Base-by-base conservation (phyloP, 2,329 filamentous ascomycete species). In the Ascochyta clinopodiicola region DNA sequence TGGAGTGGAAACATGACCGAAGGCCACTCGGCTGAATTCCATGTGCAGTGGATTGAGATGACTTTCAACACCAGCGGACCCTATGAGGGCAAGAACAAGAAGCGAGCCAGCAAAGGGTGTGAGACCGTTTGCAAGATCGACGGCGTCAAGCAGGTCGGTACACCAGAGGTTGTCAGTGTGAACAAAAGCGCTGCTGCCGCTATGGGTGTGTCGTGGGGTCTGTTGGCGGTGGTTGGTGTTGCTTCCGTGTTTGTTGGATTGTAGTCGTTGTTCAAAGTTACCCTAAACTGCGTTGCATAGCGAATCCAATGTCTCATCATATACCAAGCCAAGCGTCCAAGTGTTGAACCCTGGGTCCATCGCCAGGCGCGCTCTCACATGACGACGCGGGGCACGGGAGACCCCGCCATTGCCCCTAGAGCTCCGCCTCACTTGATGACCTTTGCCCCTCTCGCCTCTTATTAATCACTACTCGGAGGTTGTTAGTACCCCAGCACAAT, bases 41-140 rank as follows among this genome's bases (percentile, higher is more conserved):
- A 88, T 64, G 79, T 88, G 17, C 82, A 86, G 74, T 88, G 84
- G 85, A 81, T 87, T 39, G 84, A 88, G 64, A 78, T 88, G 72
- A 78, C 84, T 21, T 87, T 82, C 51, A 78, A 78, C 46, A 76
- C 74, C 3, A 71, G 66, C 45, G 75, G 74, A 21, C 64, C 70
- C 4, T 71, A 73, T 2, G 56, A 59, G 7, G 74, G 73, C 12
- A 56, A 51, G 1, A 35, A 56, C 6, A 51, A 64, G 8, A 72
- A 70, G 54, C 51, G 70, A 36, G 57, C 48, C 42, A 59, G 54
- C 12, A 63, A 70, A 48, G 62, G 64, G 0, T 76, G 74, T 48
- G 56, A 70, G 59, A 69, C 70, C 10, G 71, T 76, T 1, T 77
- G 75, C 58, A 71, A 69, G 56, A 70, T 77, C 29, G 75, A 77